Conservation (phyloP, 768 basidiomycete species). For the Pleurotus pulmonarius region DNA sequence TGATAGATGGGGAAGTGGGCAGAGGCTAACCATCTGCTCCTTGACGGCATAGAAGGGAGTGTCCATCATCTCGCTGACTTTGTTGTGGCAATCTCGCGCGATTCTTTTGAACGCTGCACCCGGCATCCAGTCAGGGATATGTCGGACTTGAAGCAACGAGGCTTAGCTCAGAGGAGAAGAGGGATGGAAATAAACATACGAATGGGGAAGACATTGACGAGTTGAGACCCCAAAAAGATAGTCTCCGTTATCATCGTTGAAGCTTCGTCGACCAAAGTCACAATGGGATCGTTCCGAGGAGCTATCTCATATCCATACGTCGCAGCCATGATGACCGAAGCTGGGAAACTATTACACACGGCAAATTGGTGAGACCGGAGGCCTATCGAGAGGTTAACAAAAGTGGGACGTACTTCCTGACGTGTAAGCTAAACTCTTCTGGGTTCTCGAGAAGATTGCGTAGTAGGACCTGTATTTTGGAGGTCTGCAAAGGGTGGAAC, state of each 20-base stretch:
- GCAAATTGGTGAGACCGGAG: neutral
- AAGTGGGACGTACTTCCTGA: slow-evolving; percentile 6
- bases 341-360: slow-evolving; percentile 17
- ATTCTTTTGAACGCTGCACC: slow-evolving; percentile 9
- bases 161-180: slow-evolving; percentile 8
- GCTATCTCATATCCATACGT: slow-evolving; percentile 31
- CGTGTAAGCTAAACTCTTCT: slow-evolving; percentile 20
- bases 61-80: slow-evolving; percentile 6
- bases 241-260: slow-evolving; percentile 21
- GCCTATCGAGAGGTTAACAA: neutral
- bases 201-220: slow-evolving; percentile 25
- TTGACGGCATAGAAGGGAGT: slow-evolving; percentile 10
- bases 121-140: slow-evolving; percentile 9
- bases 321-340: slow-evolving; percentile 25
- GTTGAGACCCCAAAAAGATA: slow-evolving; percentile 24
- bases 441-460: slow-evolving; percentile 23
- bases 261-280: slow-evolving; percentile 25
- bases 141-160: neutral
- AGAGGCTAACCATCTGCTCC: slow-evolving; percentile 6
- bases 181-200: slow-evolving; percentile 17
- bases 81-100: slow-evolving; percentile 8
- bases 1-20: neutral
- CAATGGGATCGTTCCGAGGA: slow-evolving; percentile 24
- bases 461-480: slow-evolving; percentile 26
- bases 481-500: slow-evolving; percentile 27